These are phyloP conservation scores for Fraxinus nigra DNA, from an alignment of 305 asterid species.

Conservation along the genomic window DNA sequence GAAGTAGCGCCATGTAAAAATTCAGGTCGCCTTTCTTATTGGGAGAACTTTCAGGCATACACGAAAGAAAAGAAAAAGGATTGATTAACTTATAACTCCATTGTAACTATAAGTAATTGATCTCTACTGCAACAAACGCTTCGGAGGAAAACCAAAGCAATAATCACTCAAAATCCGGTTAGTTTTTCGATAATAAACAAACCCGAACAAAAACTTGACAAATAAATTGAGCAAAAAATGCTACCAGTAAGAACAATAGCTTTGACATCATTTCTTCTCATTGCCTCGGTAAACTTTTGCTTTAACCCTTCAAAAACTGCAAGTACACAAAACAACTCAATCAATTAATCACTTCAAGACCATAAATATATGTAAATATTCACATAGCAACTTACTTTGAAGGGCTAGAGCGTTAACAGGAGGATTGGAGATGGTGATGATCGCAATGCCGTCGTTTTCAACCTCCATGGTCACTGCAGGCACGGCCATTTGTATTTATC, in stretches of 20 bases:
- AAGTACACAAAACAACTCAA: neutral
- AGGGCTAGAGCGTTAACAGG: constrained; percentile 87
- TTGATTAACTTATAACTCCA: neutral
- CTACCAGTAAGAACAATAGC: constrained; percentile 79
- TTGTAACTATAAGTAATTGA: neutral
- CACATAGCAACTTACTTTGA: constrained; percentile 40
- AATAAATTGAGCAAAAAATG: neutral
- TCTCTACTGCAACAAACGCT: neutral
- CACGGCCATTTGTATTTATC: constrained; percentile 35
- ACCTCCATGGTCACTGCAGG: constrained; percentile 68
- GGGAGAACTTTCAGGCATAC: neutral
- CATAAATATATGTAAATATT: neutral
- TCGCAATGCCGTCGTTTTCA: constrained; percentile 82
- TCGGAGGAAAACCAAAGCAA: neutral
- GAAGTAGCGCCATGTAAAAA: neutral
- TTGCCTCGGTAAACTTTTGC: constrained; percentile 60
- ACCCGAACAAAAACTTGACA: neutral
- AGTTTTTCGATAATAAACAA: neutral
- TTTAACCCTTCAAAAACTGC: constrained; percentile 68
- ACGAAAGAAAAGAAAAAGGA: neutral
- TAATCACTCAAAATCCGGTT: neutral
- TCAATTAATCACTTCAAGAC: neutral
- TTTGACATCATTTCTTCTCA: constrained; percentile 72
- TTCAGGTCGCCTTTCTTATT: neutral
- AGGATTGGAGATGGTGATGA: constrained; percentile 71